phyloP scores from a whole-genome alignment of 305 asterid species.

The Fraxinus ornus region DNA sequence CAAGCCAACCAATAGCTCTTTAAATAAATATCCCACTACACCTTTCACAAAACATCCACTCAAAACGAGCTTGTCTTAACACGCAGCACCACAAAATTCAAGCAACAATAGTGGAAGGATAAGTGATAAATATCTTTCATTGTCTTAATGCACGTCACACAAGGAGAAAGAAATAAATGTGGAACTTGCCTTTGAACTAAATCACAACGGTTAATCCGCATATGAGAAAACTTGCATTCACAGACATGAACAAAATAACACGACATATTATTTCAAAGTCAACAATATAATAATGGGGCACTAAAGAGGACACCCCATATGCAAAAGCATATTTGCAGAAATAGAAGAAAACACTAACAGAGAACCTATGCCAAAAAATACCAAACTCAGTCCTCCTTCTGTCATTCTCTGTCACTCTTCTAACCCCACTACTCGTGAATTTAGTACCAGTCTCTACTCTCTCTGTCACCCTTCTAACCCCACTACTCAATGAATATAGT shows the following conservation, averaged over 20 bases:
- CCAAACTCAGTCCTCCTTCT: background rate
- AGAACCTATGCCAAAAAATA: background rate
- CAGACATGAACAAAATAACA: background rate
- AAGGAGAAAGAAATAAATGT: background rate
- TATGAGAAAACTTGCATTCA: background rate
- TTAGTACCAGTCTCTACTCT: background rate
- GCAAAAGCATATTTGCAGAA: background rate
- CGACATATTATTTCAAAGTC: background rate
- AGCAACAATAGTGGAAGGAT: background rate
- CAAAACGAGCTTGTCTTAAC: background rate
- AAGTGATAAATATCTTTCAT: background rate
- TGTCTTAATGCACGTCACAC: background rate
- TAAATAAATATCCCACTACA: background rate
- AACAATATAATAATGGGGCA: background rate
- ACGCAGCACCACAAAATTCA: background rate
- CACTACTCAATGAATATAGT: background rate
- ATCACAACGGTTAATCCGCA: background rate
- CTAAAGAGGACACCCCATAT: background rate
- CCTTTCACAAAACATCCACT: background rate
- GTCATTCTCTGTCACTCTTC: background rate
- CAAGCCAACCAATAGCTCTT: background rate
- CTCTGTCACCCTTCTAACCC: background rate
- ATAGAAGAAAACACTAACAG: background rate
- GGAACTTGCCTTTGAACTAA: background rate
- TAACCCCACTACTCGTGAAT: background rate